Evolutionary conservation across 768 basidiomycete species (phyloP), one percentile per base, ranked within the genome.

Genomic region (Leccinellum rugosiceps): DNA sequence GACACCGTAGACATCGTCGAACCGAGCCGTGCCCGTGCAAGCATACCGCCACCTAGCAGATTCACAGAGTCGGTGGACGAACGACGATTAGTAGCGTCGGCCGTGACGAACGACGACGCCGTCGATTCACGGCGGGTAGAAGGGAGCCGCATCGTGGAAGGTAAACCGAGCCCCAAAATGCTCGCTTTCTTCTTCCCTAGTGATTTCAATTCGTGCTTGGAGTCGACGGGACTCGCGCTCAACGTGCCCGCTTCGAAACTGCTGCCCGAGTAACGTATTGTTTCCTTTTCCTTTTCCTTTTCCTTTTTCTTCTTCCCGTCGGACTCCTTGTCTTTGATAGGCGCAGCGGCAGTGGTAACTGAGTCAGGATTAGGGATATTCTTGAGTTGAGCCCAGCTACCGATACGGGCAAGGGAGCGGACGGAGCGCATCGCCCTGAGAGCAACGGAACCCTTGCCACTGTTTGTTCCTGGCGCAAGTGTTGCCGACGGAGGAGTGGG

Each of bases 361-460:
- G 66, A 53, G 31, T 70, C 67, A 11, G 66, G 65, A 52, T 70
- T 76, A 5, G 77, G 73, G 2, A 57, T 74, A 15, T 72, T 74
- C 67, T 74, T 79, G 55, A 84, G 71, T 64, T 85, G 85, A 23
- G 84, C 82, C 87, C 88, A 88, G 65, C 85, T 86, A 2, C 84
- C 81, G 47, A 92, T 84, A 32, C 84, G 75, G 4, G 90, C 90
- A 43, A 92, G 70, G 3, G 84, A 86, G 26, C 85, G 78, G 62
- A 93, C 84, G 14, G 85, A 87, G 44, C 86, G 78, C 76, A 92
- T 92, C 5, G 90, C 90, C 6, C 90, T 82, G 28, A 92, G 57
- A 0, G 90, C 90, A 44, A 92, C 88, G 0, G 87, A 90, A 30
- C 80, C 83, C 28, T 81, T 80, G 51, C 66, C 68, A 38, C 50